A percentile compares a stretch with the other conserved stretches of the same genome.
Evolutionary conservation across 768 basidiomycete genomes (phyloP).

Genomic region (Suillus americanus): DNA sequence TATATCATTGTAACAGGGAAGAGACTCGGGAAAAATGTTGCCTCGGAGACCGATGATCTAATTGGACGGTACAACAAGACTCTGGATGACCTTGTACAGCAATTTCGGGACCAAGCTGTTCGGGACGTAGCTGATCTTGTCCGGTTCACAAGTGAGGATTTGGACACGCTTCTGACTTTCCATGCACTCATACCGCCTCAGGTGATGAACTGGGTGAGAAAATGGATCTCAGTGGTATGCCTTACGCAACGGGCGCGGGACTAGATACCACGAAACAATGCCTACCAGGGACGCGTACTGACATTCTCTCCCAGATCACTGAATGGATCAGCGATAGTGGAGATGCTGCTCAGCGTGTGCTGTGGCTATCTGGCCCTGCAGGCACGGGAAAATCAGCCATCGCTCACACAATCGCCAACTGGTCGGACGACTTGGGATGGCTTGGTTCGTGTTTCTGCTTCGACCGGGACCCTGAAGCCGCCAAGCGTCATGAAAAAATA

Average conservation of each 20-base stretch:
- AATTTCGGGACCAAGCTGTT: neutral
- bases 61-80: neutral
- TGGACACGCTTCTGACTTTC: neutral
- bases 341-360: slow-evolving; percentile 6
- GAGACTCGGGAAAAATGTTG: neutral
- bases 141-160: neutral
- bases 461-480: neutral
- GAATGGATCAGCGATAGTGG: slow-evolving; percentile 13
- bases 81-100: neutral
- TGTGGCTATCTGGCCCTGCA: slow-evolving; percentile 13
- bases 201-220: neutral
- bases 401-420: slow-evolving; percentile 16
- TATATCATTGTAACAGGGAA: neutral
- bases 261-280: slow-evolving; percentile 8
- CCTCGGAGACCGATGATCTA: neutral
- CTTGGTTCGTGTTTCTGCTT: slow-evolving; percentile 23
- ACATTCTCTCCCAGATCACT: slow-evolving; percentile 14
- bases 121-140: neutral
- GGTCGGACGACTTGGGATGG: slow-evolving; percentile 7
- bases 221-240: neutral
- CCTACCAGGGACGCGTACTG: slow-evolving; percentile 15
- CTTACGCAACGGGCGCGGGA: slow-evolving; percentile 4
- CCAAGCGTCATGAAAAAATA: slow-evolving; percentile 13
- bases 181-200: neutral
- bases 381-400: slow-evolving; percentile 33